phyloP scores from a whole-genome alignment of 2,329 filamentous ascomycete species.

The Curvularia sp. region DNA sequence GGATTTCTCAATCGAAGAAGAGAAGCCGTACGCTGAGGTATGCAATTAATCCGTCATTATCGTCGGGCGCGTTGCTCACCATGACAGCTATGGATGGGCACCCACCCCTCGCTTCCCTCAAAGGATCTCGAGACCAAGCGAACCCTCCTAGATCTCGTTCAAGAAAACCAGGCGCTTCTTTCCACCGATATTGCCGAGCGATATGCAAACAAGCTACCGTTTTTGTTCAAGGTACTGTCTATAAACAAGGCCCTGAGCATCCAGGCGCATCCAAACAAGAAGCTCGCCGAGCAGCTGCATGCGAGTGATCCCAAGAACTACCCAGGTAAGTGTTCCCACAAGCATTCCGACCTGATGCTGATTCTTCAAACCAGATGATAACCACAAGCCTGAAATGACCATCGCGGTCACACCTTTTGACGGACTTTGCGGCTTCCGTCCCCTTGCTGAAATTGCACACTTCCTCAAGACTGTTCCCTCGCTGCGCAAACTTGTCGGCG shows the following conservation, averaged over 20 bases:
- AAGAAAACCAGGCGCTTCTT: constrained; percentile 85
- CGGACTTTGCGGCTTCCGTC: constrained; percentile 93
- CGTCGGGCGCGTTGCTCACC: constrained; percentile 28
- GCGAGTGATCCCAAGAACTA: constrained; percentile 90
- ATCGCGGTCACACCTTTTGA: constrained; percentile 97
- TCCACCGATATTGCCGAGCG: constrained; percentile 74
- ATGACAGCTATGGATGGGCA: constrained; percentile 96
- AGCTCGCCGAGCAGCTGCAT: constrained; percentile 87
- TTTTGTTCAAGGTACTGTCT: constrained; percentile 96
- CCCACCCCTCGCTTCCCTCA: constrained; percentile 93
- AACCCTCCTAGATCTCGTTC: constrained; percentile 83
- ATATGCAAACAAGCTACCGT: constrained; percentile 85
- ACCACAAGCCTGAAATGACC: constrained; percentile 99
- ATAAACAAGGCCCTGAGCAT: constrained; percentile 96
- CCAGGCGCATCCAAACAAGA: constrained; percentile 96
- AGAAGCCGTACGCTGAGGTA: constrained; percentile 95
- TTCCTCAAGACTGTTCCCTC: constrained; percentile 73
- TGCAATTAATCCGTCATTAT: background rate
- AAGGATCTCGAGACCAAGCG: constrained; percentile 85
- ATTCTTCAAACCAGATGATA: constrained; percentile 69
- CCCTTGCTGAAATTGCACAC: constrained; percentile 82
- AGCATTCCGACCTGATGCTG: background rate
- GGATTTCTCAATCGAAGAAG: constrained; percentile 78
- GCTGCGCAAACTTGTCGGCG: constrained; percentile 57
- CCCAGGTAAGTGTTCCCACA: constrained; percentile 57